Base-by-base conservation (phyloP, 768 basidiomycete genomes). In the Leccinum incarnatum region DNA sequence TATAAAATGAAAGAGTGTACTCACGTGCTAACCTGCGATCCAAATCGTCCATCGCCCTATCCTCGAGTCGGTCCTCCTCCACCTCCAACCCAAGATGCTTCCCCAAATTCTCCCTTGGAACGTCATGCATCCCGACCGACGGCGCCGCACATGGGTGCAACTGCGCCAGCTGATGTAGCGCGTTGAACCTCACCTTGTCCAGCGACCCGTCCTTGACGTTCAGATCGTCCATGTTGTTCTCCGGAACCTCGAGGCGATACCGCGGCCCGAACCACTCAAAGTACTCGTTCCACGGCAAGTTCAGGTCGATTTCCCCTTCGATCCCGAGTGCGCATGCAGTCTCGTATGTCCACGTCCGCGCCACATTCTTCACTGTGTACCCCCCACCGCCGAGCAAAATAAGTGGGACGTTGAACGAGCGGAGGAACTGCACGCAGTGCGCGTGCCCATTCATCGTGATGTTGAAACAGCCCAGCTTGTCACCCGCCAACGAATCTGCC, bases 241-340 rank as follows among this genome's bases (percentile, higher is more conserved):
- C 81, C 25, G 86, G 81, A 2, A 99, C 95, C 68, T 98, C 95
- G 37, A 99, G 79, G 60, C 95, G 81, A 74, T 95, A 99, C 60
- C 95, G 79, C 15, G 96, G 96, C 0, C 95, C 97, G 71, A 95
- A 98, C 88, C 95, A 99, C 72, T 98, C 96, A 69, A 98, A 92
- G 72, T 94, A 96, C 64, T 87, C 84, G 72, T 88, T 91, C 85
- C 86, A 93, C 2, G 91, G 91, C 57, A 94, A 74, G 64, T 91
- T 88, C 19, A 81, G 80, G 68, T 93, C 87, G 55, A 91, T 87
- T 12, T 82, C 81, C 45, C 91, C 77, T 68, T 95, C 89, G 48
- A 90, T 81, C 2, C 93, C 95, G n/a, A 95, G 82, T 21, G 93
- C 92, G 66, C 95, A 90, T 1, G 94, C 96, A 0, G 97, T 99